These are phyloP conservation scores for Didymella pinodella DNA, from an alignment of 2,329 filamentous ascomycete genomes.

Conservation along the genomic window DNA sequence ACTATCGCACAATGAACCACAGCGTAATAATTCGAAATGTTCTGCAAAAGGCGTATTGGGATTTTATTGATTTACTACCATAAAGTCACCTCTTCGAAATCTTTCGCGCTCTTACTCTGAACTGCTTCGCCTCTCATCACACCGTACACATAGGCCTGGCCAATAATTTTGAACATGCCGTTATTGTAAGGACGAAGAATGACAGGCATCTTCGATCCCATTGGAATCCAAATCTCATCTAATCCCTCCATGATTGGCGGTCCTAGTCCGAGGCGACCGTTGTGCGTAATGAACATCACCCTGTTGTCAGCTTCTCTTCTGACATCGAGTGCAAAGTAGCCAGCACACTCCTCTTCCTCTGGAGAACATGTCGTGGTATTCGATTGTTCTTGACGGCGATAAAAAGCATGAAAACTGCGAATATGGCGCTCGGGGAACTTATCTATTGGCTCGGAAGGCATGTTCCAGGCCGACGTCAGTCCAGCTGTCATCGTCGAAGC, in stretches of 20 bases:
- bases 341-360: background rate
- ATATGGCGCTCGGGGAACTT: background rate
- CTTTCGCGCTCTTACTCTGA: background rate
- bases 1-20: too few species aligned
- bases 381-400: background rate
- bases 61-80: background rate
- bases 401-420: background rate
- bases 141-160: conserved; percentile 22
- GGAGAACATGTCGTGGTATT: background rate
- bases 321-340: background rate
- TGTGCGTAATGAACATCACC: conserved; percentile 1
- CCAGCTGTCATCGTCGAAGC: conserved; percentile 4
- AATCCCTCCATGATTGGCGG: conserved; percentile 2
- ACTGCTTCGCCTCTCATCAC: conserved; percentile 19
- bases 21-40: too few species aligned
- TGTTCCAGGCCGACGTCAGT: background rate
- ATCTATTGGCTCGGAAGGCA: background rate
- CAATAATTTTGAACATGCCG: conserved; percentile 13
- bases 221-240: conserved; percentile 23
- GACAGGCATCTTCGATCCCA: conserved; percentile 22
- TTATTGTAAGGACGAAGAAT: conserved; percentile 11
- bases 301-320: background rate
- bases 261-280: conserved; percentile 23
- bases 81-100: background rate
- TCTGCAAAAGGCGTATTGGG: too few species aligned